Evolutionary conservation across 345 rosid species (phyloP), one percentile per base, ranked within the genome.

Genomic region (Kernera saxatilis): DNA sequence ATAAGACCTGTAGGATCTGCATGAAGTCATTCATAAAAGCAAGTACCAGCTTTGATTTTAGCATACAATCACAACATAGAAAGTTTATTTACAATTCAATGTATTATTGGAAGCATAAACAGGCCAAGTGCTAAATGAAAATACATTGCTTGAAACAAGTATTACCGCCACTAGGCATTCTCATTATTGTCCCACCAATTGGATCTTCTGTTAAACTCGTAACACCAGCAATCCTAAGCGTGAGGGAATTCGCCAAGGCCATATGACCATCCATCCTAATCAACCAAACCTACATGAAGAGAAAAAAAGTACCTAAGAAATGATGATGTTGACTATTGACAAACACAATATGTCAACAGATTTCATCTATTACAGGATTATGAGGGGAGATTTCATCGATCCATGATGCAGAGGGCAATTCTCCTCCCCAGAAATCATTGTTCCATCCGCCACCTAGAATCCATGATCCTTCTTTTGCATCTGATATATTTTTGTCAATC

Each of bases 371-470:
- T 80, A 93, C 98, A 64, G 98, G 98, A 81, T 88, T 87, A 26
- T 70, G 26, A 60, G 90, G 73, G 5, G 97, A 85, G 72, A 88
- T 63, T 62, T 87, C 90, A 72, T 93, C 96, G 51, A 93, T 74
- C 97, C 96, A 93, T 14, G 94, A 85, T 19, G 87, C 91, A 50
- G 74, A 55, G 5, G 98, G 97, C 46, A 83, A 71, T 74, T 90
- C 96, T 70, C 98, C 98, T 69, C 96, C 98, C 98, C 97, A 93
- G 15, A 85, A 80, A 74, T 86, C 92, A 82, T 93, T 90, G 84
- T 93, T 93, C 98, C 98, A 93, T 71, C 97, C 92, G 48, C 97
- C 91, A 71, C 98, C 98, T 62, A 90, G 66, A 52, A 93, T 67
- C 97, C 98, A 93, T 30, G 88, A 81, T 54, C 91, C 94, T 71